phyloP scores from a whole-genome alignment of 2,329 filamentous ascomycete genomes.

The Fonsecaea pedrosoi region DNA sequence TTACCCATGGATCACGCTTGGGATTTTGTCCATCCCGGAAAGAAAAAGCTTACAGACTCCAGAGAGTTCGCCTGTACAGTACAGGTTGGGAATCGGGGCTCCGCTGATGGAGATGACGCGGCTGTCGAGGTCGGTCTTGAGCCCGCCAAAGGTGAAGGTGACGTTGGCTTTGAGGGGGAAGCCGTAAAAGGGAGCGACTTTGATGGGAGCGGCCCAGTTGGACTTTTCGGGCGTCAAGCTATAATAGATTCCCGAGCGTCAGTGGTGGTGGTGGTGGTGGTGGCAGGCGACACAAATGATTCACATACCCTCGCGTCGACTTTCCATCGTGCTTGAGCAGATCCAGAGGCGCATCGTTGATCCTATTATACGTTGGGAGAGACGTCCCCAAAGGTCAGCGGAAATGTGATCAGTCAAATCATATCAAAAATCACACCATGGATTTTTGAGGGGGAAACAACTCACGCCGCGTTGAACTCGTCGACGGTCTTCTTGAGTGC shows the following conservation, averaged over 20 bases:
- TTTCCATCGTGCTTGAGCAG: conserved; percentile 50
- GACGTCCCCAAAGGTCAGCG: too few species aligned
- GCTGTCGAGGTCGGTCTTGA: conserved; percentile 46
- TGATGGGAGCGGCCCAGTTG: conserved; percentile 51
- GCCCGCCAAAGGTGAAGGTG: conserved; percentile 48
- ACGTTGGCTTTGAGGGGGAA: conserved; percentile 34
- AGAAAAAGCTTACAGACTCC: neutral
- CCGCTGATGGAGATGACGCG: conserved; percentile 49
- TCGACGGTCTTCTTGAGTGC: conserved; percentile 48
- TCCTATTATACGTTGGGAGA: too few species aligned
- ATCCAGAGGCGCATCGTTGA: conserved; percentile 49
- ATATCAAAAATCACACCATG: too few species aligned
- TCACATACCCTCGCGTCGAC: conserved; percentile 38
- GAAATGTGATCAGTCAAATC: too few species aligned
- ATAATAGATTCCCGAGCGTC: too few species aligned
- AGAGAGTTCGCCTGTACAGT: conserved; percentile 30
- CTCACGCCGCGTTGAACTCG: conserved; percentile 48
- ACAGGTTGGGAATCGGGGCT: conserved; percentile 46
- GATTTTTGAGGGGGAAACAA: too few species aligned
- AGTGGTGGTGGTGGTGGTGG: too few species aligned
- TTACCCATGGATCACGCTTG: too few species aligned
- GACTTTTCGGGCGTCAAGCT: conserved; percentile 45
- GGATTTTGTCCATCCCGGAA: too few species aligned
- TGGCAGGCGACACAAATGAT: too few species aligned
- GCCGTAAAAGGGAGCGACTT: conserved; percentile 48